Base-by-base conservation (phyloP, 768 basidiomycete genomes). In the Asterophora parasitica region DNA sequence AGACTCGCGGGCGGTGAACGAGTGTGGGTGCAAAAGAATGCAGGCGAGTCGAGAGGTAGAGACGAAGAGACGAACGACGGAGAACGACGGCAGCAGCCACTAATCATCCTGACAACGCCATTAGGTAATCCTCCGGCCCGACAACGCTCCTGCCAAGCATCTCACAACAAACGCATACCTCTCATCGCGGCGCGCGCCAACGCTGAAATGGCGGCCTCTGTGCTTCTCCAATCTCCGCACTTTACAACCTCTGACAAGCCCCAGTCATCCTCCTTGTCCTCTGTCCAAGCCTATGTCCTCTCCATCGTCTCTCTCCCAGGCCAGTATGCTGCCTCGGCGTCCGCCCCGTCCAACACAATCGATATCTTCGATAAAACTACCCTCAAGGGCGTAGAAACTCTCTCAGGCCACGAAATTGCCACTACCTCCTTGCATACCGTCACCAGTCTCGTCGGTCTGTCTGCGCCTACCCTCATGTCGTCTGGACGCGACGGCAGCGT, bases 401-500 rank as follows among this genome's bases (percentile, higher is more conserved):
- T 89, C 16, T 55, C 69, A 13, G 87, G 82, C 5, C 88, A 89
- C 51, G 70, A 70, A 43, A 58, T 60, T 0, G 78, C 78, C 8
- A 84, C 77, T 2, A 83, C 86, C 0, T 71, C 74, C 30, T 65
- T 88, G 39, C 69, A 73, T 44, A 63, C 76, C 0, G 66, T 76
- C 0, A 55, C 67, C 15, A 61, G 64, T 12, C 58, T 83, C 2
- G 71, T 71, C 1, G 73, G 72, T 1, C 58, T 67, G 1, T 55
- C 66, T 31, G 68, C 70, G 9, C 69, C 69, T 23, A 70, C 67
- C 31, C 68, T 90, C 5, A 58, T 88, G 13, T 83, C 85, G 1
- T 81, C 79, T 9, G 85, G 89, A 1, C 79, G 75, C 54, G 87
- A 90, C 53, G 87, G 87, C 1, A 70, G 73, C 44, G 77, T 92